Conservation (phyloP, 2,329 filamentous ascomycete genomes). For the Colletotrichum sp. region DNA sequence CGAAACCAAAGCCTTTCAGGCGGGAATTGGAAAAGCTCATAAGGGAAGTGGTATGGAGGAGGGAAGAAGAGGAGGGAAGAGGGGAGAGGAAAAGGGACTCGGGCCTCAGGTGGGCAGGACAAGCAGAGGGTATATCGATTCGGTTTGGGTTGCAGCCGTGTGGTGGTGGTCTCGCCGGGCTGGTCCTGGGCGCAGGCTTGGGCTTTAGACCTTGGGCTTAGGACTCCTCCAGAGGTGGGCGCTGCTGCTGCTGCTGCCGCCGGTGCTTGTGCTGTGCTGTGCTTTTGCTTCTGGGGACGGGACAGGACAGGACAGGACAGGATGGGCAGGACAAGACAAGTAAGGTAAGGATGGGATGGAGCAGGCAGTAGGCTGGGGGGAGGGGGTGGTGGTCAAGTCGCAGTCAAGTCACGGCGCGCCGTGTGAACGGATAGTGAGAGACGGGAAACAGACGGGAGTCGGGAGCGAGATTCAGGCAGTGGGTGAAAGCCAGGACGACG, state of each 20-base stretch:
- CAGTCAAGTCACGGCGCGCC: background rate
- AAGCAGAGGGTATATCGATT: constrained; percentile 18
- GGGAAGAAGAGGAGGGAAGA: constrained; percentile 11
- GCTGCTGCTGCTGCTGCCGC: background rate
- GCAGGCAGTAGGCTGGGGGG: background rate
- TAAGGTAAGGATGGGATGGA: background rate
- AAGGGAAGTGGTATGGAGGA: constrained; percentile 37
- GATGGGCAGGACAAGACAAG: background rate
- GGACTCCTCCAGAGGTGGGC: background rate
- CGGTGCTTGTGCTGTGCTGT: background rate
- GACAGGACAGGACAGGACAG: background rate
- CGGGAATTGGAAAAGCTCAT: constrained; percentile 84
- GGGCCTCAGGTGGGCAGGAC: constrained; percentile 19
- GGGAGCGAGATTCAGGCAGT: background rate
- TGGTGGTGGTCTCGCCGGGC: background rate
- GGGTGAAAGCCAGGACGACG: background rate
- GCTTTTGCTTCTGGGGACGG: background rate
- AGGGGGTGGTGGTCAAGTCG: background rate
- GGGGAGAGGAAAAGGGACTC: constrained; percentile 17
- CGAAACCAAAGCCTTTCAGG: constrained; percentile 81
- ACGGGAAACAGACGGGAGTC: background rate
- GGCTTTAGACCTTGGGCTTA: background rate
- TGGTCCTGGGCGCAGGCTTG: constrained; percentile 8
- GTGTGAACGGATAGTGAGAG: background rate
- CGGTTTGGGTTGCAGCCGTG: constrained; percentile 16